Evolutionary conservation across 495 filamentous ascomycete species (phyloP).

Genomic region (Aspergillus bertholletiae): DNA sequence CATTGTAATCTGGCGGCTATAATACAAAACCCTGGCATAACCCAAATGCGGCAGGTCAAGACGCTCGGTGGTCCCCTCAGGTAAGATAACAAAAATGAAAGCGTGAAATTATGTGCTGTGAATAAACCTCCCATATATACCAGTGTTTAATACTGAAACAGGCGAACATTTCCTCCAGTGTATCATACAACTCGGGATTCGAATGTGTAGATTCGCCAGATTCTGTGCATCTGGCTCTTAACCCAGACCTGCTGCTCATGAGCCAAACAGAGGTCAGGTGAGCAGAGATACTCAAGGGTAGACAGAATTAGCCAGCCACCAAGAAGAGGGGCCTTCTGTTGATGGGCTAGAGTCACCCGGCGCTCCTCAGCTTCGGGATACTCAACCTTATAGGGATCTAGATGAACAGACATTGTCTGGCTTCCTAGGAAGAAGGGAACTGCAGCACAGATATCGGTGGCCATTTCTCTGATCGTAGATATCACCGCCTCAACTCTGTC

Average conservation of each 20-base stretch:
- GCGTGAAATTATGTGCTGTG: not conserved
- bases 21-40: not conserved
- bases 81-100: not conserved
- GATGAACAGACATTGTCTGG: conserved; percentile 28
- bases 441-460: conserved; percentile 37
- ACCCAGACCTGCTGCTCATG: conserved; percentile 29
- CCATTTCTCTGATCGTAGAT: conserved; percentile 25
- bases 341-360: conserved; percentile 24
- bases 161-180: not conserved
- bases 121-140: not conserved
- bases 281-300: conserved; percentile 21
- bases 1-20: not conserved
- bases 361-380: conserved; percentile 32
- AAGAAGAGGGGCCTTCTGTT: conserved; percentile 30
- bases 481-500: conserved; percentile 16
- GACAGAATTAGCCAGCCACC: conserved; percentile 36
- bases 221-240: conserved; percentile 27
- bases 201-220: conserved; percentile 30
- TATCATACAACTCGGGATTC: not conserved
- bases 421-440: conserved; percentile 41
- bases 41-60: not conserved
- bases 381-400: conserved; percentile 28
- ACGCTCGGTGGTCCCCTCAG: not conserved
- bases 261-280: conserved; percentile 17
- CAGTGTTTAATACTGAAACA: not conserved